Evolutionary conservation across 202 grass and related monocot species (phyloP).

Genomic region (Elaeis oleifera): DNA sequence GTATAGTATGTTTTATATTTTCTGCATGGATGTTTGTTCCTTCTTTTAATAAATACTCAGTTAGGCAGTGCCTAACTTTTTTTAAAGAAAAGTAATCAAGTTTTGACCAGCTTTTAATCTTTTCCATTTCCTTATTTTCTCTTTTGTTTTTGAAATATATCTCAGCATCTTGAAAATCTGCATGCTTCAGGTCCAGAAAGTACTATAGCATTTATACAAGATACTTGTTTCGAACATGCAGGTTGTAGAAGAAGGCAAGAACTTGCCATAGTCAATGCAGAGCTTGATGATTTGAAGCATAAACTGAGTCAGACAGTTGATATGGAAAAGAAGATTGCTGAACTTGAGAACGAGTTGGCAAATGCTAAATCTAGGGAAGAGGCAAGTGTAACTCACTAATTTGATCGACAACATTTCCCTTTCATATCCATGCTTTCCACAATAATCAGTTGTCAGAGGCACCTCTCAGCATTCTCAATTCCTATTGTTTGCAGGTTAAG

Average conservation of each 20-base stretch:
- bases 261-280: constrained; percentile 32
- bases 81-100: no score
- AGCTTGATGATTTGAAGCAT: constrained; percentile 51
- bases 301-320: constrained; percentile 45
- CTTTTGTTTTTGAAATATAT: no score
- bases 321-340: constrained; percentile 69
- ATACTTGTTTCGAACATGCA: constrained; percentile 21
- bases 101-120: no score
- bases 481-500: constrained; percentile 32
- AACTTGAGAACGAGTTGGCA: constrained; percentile 63
- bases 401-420: background rate
- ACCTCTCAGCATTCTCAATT: background rate
- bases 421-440: no score
- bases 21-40: no score
- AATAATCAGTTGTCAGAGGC: no score
- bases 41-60: no score
- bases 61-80: no score
- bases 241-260: constrained; percentile 46
- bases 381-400: constrained; percentile 18
- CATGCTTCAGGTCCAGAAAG: no score
- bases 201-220: background rate
- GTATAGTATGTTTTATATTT: no score
- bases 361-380: constrained; percentile 30
- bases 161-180: no score
- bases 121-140: no score